Percentiles rank a stretch among this genome's conserved stretches.
Conservation (phyloP, 2,329 filamentous ascomycete genomes). For the Verticillium tricorpus region DNA sequence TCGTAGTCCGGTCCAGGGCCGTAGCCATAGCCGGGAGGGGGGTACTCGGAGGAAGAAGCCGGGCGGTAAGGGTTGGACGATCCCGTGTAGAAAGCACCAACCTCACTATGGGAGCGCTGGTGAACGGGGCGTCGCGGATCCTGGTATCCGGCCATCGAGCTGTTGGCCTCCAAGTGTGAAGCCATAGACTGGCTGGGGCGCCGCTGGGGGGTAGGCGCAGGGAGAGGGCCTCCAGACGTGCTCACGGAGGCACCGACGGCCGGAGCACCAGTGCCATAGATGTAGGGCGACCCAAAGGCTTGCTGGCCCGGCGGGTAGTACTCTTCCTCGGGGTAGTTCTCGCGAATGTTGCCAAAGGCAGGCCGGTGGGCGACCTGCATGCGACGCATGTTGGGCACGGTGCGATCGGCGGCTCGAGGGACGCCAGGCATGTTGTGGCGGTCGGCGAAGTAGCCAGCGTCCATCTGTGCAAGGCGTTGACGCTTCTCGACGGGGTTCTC, state of each 20-base stretch:
- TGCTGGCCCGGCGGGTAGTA: conserved; percentile 16
- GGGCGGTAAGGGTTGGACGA: conserved; percentile 13
- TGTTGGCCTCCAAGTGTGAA: conserved; percentile 14
- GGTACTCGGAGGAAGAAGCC: conserved; percentile 11
- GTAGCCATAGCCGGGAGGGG: conserved; percentile 7
- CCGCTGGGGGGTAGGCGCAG: conserved; percentile 17
- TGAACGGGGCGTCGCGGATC: conserved; percentile 18
- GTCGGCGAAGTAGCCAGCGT: conserved; percentile 15
- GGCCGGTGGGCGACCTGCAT: conserved; percentile 22
- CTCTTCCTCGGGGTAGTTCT: conserved; percentile 23
- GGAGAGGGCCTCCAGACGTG: conserved; percentile 13
- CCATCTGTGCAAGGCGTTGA: conserved; percentile 17
- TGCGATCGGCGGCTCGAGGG: not conserved
- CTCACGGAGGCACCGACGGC: conserved; percentile 4
- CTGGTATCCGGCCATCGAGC: conserved; percentile 10
- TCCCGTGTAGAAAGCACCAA: conserved; percentile 13
- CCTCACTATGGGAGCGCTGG: conserved; percentile 24
- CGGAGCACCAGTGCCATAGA: not conserved
- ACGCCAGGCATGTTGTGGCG: conserved; percentile 4
- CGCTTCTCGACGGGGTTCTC: conserved; percentile 21
- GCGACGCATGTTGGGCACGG: not conserved
- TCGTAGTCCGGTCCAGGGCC: conserved; percentile 8
- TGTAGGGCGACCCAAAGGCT: not conserved
- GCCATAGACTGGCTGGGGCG: conserved; percentile 14
- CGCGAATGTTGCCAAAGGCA: conserved; percentile 27